phyloP scores from a whole-genome alignment of 1,284 basidiomycete genomes.

The Trichosporon ovoides region DNA sequence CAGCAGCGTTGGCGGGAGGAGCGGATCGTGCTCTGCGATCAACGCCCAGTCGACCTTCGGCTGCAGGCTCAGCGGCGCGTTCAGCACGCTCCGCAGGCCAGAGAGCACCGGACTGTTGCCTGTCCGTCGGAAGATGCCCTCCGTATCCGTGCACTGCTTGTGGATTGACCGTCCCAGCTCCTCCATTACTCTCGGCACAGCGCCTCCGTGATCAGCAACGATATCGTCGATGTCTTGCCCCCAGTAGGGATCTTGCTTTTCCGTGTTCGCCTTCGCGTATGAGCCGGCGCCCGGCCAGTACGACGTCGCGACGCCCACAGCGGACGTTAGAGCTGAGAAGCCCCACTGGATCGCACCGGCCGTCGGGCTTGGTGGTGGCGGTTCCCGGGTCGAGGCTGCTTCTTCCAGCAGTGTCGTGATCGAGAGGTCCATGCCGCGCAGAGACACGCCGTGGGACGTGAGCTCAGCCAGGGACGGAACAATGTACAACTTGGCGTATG shows the following conservation, averaged over 20 bases:
- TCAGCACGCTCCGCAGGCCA: constrained; percentile 23
- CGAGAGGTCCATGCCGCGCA: constrained; percentile 32
- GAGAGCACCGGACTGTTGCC: constrained; percentile 22
- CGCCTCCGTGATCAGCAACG: constrained; percentile 20
- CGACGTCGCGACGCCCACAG: constrained; percentile 5
- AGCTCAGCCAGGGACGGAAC: constrained; percentile 31
- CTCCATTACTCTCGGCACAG: constrained; percentile 23
- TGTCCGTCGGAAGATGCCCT: constrained; percentile 39
- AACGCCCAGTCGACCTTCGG: constrained; percentile 33
- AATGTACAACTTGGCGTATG: constrained; percentile 38
- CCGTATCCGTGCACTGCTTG: constrained; percentile 23
- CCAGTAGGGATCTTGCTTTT: constrained; percentile 7
- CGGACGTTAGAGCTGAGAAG: constrained; percentile 1
- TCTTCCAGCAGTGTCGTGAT: constrained; percentile 31
- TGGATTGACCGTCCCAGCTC: constrained; percentile 28
- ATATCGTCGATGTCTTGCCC: constrained; percentile 17
- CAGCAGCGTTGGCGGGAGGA: constrained; percentile 28
- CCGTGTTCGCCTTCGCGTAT: too few relatives aligned
- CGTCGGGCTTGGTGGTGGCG: background rate
- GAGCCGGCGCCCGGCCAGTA: constrained; percentile 1
- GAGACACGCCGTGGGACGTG: constrained; percentile 18
- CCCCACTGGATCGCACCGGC: constrained; percentile 1
- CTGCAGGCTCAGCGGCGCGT: constrained; percentile 26
- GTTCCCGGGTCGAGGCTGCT: constrained; percentile 3
- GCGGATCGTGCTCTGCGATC: constrained; percentile 31